Base-by-base conservation (phyloP, 176 grass and related monocot species). In the Eremochloa ophiuroides region DNA sequence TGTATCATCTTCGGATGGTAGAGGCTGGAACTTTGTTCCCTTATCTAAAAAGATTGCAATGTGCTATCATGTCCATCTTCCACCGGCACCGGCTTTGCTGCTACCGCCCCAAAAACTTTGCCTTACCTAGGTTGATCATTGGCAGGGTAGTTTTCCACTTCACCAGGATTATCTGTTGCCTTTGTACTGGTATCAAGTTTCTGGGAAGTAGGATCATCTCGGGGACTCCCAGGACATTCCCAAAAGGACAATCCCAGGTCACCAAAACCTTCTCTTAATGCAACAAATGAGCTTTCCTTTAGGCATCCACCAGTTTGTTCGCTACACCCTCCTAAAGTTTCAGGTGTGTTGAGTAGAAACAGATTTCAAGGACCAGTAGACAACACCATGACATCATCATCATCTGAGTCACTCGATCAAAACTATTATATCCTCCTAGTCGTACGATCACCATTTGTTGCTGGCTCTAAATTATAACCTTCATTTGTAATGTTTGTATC, bases 341-440 rank as follows among this genome's bases (percentile, higher is more conserved):
- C 74, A 66, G 63, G 61, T 76, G 40, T 62, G 23, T 70, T 85
- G 13, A 27, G 41, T n/a, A 73, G 28, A 82, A 82, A 82, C 43
- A 47, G 33, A 65, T 74, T 79, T 8, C 34, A 44, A 47, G 63
- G 79, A 63, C 72, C 33, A 71, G 85, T 69, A 87, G 88, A 92
- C 62, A 98, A 73, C 50, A 84, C 84, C 20, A 30, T 74, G 58
- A 82, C 38, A 73, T 65, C 86, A 81, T 98, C 90, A 84, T 98
- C 95, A 85, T 98, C 95, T 62, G 95, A 93, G 66, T 98, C 95
- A 3, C 95, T 93, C n/a, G n/a, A n/a, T n/a, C 69, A 98, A 74
- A 68, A 92, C 79, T 81, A 98, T 91, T 35, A 98, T 50, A 85
- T 98, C 86, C 39, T 87, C 89, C 86, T 35, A 47, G 56, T 66